A percentile compares a stretch with the other conserved stretches of the same genome.
Conservation (phyloP, 2,329 filamentous ascomycete species). For the Beauveria sp. region DNA sequence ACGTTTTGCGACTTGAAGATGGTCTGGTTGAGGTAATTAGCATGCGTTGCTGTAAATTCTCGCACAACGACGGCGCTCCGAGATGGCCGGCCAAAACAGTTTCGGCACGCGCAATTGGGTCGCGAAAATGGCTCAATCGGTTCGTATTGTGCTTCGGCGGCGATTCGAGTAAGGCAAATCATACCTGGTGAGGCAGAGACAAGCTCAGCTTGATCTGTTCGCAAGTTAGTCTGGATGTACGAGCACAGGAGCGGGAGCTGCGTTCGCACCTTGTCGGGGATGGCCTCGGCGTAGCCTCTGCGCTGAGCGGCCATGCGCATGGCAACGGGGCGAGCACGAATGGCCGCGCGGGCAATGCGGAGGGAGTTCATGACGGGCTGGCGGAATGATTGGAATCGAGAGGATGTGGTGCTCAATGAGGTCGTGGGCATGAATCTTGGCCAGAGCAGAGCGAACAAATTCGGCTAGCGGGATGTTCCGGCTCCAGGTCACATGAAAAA, state of each 20-base stretch:
- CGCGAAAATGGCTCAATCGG: slow-evolving; percentile 17
- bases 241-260: slow-evolving; percentile 17
- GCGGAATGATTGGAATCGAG: slow-evolving; percentile 39
- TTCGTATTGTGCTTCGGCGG: not conserved
- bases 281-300: slow-evolving; percentile 84
- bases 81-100: slow-evolving; percentile 11
- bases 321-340: slow-evolving; percentile 73
- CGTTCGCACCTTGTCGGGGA: slow-evolving; percentile 62
- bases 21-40: slow-evolving; percentile 56
- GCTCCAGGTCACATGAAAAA: slow-evolving; percentile 21
- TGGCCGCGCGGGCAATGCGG: slow-evolving; percentile 83
- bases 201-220: slow-evolving; percentile 89
- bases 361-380: slow-evolving; percentile 78
- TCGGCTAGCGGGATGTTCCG: slow-evolving; percentile 35
- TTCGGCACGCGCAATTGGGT: slow-evolving; percentile 21
- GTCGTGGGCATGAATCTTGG: slow-evolving; percentile 42
- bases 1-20: slow-evolving; percentile 62
- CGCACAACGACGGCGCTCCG: slow-evolving; percentile 4
- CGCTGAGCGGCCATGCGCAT: slow-evolving; percentile 71
- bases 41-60: slow-evolving; percentile 15
- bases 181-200: slow-evolving; percentile 96
- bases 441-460: slow-evolving; percentile 32
- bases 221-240: slow-evolving; percentile 18
- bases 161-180: slow-evolving; percentile 24
- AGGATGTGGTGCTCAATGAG: slow-evolving; percentile 34